Base-by-base conservation (phyloP, 2,329 filamentous ascomycete genomes). In the Clathrospora elynae region DNA sequence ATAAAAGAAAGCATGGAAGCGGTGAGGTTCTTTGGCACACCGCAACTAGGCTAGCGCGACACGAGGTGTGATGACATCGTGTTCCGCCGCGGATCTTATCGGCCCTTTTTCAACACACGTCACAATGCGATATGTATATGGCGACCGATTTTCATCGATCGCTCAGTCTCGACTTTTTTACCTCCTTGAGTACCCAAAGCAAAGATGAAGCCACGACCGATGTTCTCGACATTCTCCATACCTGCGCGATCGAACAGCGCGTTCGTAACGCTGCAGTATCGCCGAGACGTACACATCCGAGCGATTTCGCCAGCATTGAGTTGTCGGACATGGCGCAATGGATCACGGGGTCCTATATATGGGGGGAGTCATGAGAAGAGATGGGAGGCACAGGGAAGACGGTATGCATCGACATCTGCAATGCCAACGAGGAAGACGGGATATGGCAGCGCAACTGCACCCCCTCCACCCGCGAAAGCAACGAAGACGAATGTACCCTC, bases 1-100 rank as follows among this genome's bases (percentile, higher is more conserved):
- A n/a, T n/a, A n/a, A n/a, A n/a, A n/a, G n/a, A n/a, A n/a, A n/a
- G n/a, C n/a, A n/a, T n/a, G n/a, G n/a, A n/a, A n/a, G n/a, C n/a
- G n/a, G n/a, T n/a, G n/a, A n/a, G n/a, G n/a, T n/a, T n/a, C n/a
- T n/a, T n/a, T n/a, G n/a, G n/a, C n/a, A n/a, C 20, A 34, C 40
- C 42, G 16, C 30, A 35, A 35, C 16, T 9, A 35, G 40, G 11
- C 28, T 61, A 61, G 59, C 51, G 48, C 31, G 31, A 52, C 51
- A 49, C 53, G 55, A 52, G 34, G 49, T 54, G 46, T 56, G 49
- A 64, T 63, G 62, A 65, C 60, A 60, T 59, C 57, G 61, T 46
- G 62, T 42, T 40, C 25, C 30, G 29, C 19, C 20, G 33, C 19
- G 31, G 54, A 49, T 53, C 43, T 24, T 34, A 24, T 35, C 37